Base-by-base conservation (phyloP, 371 early-diverging fungal genomes). In the Phascolomyces articulosus region DNA sequence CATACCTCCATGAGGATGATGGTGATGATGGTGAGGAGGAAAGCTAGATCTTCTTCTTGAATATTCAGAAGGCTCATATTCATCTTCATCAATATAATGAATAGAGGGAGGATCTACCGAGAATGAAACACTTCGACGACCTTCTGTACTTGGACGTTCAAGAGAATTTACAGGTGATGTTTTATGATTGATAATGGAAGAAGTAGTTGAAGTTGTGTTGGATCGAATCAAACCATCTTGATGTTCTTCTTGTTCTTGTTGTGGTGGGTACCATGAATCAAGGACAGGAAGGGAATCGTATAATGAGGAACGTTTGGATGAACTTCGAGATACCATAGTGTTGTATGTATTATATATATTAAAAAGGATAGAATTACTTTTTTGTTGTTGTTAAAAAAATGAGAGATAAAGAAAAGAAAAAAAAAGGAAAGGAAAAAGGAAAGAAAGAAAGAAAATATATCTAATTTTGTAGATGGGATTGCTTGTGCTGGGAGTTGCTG, bases 201-300 rank as follows among this genome's bases (percentile, higher is more conserved):
- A 58, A 24, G 48, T 1, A 44, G 47, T 8, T 59, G 60, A n/a
- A 27, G 51, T 51, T 51, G 28, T 56, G 62, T 40, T 66, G 58
- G 44, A 44, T 55, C 11, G 58, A 48, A 40, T 68, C 40, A 26
- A n/a, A 20, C 13, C 16, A 6, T 13, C 16, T n/a, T 44, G 63
- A 10, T 23, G 21, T 55, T 51, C 51, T 24, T 55, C 40, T 31
- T 41, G 31, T 27, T 62, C 62, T 34, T 40, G 20, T 38, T 34
- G 58, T 13, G 27, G 57, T 31, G 53, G 60, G 47, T 79, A 79
- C 80, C 80, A 79, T 9, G 69, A 65, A 29, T 77, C 75, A 4
- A 79, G 65, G 4, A 58, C 44, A 8, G 80, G 80, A 10, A 77
- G 58, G 20, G 62, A 64, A 47, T 79, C 80, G 55, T 74, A 76